phyloP scores from a whole-genome alignment of 23 red algal genomes.

The Chondrus crispus region DNA sequence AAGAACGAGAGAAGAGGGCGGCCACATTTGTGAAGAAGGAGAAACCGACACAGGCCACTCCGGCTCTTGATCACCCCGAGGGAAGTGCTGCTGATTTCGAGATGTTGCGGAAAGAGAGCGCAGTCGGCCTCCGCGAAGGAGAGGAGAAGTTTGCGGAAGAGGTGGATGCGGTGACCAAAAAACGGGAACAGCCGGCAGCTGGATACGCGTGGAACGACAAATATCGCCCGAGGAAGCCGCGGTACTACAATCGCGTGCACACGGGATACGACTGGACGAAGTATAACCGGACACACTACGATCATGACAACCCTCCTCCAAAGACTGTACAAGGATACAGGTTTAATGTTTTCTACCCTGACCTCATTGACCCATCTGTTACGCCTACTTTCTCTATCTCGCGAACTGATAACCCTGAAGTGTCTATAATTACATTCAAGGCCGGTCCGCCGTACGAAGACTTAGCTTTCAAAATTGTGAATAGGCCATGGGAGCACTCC shows the following conservation, averaged over 20 bases:
- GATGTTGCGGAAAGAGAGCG: not conserved
- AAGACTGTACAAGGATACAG: slow-evolving; percentile 93
- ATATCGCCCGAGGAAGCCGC: slow-evolving; percentile 70
- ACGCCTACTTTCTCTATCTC: slow-evolving; percentile 62
- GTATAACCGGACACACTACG: slow-evolving; percentile 95
- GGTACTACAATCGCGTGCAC: slow-evolving; percentile 82
- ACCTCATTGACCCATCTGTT: slow-evolving; percentile 59
- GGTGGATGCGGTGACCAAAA: slow-evolving; percentile 18
- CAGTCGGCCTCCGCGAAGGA: slow-evolving; percentile 35
- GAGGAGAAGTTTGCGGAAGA: slow-evolving; percentile 79
- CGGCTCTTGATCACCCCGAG: not conserved
- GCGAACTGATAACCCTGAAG: slow-evolving; percentile 58
- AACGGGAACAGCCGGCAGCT: not conserved
- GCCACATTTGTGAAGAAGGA: not conserved
- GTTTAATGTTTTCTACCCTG: slow-evolving; percentile 96
- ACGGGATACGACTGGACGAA: slow-evolving; percentile 91
- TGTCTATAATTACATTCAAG: slow-evolving; percentile 79
- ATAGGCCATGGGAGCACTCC: slow-evolving; percentile 69
- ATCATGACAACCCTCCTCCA: slow-evolving; percentile 90
- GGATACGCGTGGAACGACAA: slow-evolving; percentile 74
- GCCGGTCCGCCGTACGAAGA: slow-evolving; percentile 77
- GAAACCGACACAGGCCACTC: not conserved
- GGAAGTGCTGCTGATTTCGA: not conserved
- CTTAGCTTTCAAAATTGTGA: slow-evolving; percentile 81
- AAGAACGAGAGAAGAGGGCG: not conserved